Conservation (phyloP, 192 early-diverging fungal genomes). For the Martensiomyces pterosporus region DNA sequence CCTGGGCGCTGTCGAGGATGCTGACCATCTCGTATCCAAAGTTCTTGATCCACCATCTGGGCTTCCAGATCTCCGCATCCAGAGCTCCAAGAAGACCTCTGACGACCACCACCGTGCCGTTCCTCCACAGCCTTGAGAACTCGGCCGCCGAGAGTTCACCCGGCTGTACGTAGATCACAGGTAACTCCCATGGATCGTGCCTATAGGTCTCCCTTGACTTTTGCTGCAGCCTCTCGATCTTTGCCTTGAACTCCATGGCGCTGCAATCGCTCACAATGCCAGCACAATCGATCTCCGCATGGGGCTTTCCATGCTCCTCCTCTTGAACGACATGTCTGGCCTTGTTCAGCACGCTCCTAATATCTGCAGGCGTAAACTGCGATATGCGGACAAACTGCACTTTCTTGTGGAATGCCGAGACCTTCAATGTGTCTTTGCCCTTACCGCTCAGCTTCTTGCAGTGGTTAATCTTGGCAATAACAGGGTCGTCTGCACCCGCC, state of each 20-base stretch:
- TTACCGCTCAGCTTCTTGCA: not conserved
- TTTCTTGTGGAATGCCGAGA: not conserved
- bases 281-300: conserved; percentile 10
- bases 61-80: conserved; percentile 20
- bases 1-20: conserved; percentile 53
- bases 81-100: conserved; percentile 16
- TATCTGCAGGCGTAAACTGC: conserved; percentile 5
- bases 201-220: conserved; percentile 36
- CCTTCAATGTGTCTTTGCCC: not conserved
- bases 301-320: not conserved
- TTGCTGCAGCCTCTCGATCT: conserved; percentile 7
- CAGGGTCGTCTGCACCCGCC: no score
- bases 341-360: conserved; percentile 1
- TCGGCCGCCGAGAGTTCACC: conserved; percentile 24
- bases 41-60: conserved; percentile 27
- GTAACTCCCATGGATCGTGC: conserved; percentile 27
- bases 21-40: conserved; percentile 43
- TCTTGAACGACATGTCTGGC: not conserved
- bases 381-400: conserved; percentile 27
- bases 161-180: conserved; percentile 11
- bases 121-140: conserved; percentile 36
- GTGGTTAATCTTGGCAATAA: no score
- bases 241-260: conserved; percentile 3
- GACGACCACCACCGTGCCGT: conserved; percentile 27
- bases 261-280: conserved; percentile 1